Percentiles rank a stretch among this genome's conserved stretches.
Evolutionary conservation across 1,284 basidiomycete genomes (phyloP).

Genomic region (Rhodotorula sp.): DNA sequence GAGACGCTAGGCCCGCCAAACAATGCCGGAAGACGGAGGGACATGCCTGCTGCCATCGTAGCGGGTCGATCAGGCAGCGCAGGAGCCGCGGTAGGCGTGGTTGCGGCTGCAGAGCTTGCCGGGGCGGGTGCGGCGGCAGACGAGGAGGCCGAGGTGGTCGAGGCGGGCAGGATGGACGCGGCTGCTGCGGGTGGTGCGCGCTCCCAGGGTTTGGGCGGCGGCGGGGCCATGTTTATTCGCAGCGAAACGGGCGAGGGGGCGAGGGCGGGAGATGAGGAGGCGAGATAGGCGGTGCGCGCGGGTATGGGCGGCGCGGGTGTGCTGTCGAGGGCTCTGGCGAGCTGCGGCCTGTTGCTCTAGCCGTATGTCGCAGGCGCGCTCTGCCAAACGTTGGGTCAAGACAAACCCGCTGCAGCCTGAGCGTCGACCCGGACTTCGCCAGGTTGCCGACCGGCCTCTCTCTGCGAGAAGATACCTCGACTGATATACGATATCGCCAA

Average conservation of each 20-base stretch:
- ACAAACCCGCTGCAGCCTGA: too few relatives aligned
- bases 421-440: too few relatives aligned
- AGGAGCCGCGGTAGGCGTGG: conserved; percentile 13
- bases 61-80: conserved; percentile 27
- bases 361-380: too few relatives aligned
- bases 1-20: not conserved
- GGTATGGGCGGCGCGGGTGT: not conserved
- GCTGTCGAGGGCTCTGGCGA: too few relatives aligned
- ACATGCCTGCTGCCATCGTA: conserved; percentile 17
- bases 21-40: too few relatives aligned
- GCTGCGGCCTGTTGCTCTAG: too few relatives aligned
- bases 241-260: too few relatives aligned
- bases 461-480: too few relatives aligned
- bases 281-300: not conserved
- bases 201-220: conserved; percentile 42
- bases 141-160: not conserved
- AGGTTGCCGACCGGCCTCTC: too few relatives aligned
- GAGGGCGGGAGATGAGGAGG: not conserved
- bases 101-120: not conserved
- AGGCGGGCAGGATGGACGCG: conserved; percentile 6
- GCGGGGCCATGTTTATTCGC: conserved; percentile 12
- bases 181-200: conserved; percentile 7
- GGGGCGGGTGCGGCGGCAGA: not conserved
- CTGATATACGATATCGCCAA: too few relatives aligned
- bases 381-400: too few relatives aligned